Evolutionary conservation across 192 early-diverging fungal species (phyloP).

Genomic region (Coemansia sp.): DNA sequence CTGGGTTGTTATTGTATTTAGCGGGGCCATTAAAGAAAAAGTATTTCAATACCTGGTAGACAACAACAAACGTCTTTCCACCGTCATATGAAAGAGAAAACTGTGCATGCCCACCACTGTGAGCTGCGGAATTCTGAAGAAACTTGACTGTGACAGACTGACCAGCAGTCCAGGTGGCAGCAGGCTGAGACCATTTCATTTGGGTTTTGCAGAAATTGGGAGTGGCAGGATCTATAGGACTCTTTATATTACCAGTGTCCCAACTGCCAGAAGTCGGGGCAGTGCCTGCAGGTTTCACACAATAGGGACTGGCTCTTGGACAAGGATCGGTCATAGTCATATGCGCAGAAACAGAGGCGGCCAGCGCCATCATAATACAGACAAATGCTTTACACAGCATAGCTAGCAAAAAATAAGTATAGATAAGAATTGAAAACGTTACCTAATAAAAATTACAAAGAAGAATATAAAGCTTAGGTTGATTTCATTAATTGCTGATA

Average conservation of each 20-base stretch:
- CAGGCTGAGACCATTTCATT: constrained; percentile 33
- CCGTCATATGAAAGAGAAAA: constrained; percentile 62
- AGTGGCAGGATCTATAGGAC: no score
- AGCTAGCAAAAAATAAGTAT: neutral
- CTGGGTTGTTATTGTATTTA: constrained; percentile 5
- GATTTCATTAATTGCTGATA: no score
- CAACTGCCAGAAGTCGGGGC: no score
- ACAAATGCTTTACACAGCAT: neutral
- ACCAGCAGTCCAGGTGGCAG: constrained; percentile 49
- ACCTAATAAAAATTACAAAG: no score
- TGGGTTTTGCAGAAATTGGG: constrained; percentile 31
- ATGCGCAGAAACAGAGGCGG: no score
- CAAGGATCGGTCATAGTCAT: no score
- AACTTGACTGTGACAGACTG: constrained; percentile 48
- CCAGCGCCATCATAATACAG: neutral
- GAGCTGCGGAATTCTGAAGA: constrained; percentile 9
- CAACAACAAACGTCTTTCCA: constrained; percentile 59
- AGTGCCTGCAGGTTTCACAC: no score
- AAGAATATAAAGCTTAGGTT: no score
- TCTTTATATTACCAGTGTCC: no score
- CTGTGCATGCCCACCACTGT: constrained; percentile 65
- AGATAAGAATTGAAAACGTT: no score
- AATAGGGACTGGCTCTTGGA: no score
- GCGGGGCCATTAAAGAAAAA: constrained; percentile 32
- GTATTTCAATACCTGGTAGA: constrained; percentile 42